phyloP scores from a whole-genome alignment of 495 filamentous ascomycete species.

The Aspergillus hancockii region DNA sequence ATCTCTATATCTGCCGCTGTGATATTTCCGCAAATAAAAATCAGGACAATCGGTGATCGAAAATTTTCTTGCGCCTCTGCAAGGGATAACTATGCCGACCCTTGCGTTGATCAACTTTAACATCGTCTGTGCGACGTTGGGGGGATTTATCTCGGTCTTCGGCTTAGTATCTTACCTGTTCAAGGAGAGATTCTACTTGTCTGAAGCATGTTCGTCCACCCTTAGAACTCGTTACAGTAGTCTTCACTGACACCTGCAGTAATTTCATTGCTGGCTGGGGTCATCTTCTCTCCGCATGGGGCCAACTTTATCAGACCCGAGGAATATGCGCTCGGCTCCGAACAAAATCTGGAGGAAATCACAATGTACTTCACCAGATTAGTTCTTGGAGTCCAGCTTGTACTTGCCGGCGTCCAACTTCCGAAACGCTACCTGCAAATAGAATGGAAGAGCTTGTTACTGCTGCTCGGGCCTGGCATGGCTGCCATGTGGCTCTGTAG shows the following conservation, averaged over 20 bases:
- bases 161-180: slow-evolving; percentile 84
- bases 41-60: not conserved
- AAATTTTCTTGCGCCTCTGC: not conserved
- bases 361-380: slow-evolving; percentile 85
- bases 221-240: slow-evolving; percentile 1
- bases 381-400: slow-evolving; percentile 87
- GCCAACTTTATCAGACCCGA: slow-evolving; percentile 75
- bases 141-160: slow-evolving; percentile 86
- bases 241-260: slow-evolving; percentile 48
- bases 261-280: slow-evolving; percentile 78
- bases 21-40: not conserved
- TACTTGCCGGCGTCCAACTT: slow-evolving; percentile 88
- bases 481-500: slow-evolving; percentile 85
- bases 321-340: slow-evolving; percentile 69
- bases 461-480: slow-evolving; percentile 87
- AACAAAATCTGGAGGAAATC: slow-evolving; percentile 58
- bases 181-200: slow-evolving; percentile 90
- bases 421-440: slow-evolving; percentile 78
- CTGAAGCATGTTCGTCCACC: slow-evolving; percentile 74
- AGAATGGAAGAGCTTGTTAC: slow-evolving; percentile 76
- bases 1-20: not conserved
- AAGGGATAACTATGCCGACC: slow-evolving; percentile 67
- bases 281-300: slow-evolving; percentile 75
- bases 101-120: slow-evolving; percentile 83
- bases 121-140: slow-evolving; percentile 77